Percentiles rank a stretch among this genome's conserved stretches.
phyloP scores from a whole-genome alignment of 2,329 filamentous ascomycete genomes.

The Alternaria sp. region DNA sequence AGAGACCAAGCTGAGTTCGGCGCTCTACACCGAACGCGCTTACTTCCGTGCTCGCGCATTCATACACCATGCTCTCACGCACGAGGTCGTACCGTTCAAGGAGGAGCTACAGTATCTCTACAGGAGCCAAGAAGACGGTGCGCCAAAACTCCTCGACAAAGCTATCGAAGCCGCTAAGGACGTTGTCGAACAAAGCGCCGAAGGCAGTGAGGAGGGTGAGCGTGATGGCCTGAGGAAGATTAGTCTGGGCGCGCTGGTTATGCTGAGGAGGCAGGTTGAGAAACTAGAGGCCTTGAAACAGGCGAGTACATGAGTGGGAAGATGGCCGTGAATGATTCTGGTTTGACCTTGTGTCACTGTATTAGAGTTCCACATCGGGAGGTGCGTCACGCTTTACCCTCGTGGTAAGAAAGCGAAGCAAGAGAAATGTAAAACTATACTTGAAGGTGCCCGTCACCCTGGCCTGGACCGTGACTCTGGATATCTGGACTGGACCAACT shows the following conservation, averaged over 20 bases:
- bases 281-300: constrained; percentile 41
- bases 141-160: constrained; percentile 51
- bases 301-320: neutral
- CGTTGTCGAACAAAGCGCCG: constrained; percentile 49
- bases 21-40: constrained; percentile 61
- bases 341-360: neutral
- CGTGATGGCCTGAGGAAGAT: constrained; percentile 55
- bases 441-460: neutral
- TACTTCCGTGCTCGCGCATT: constrained; percentile 61
- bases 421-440: neutral
- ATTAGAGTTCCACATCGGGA: neutral
- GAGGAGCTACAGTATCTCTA: constrained; percentile 63
- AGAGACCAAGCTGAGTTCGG: constrained; percentile 54
- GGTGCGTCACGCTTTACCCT: neutral
- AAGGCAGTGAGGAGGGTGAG: constrained; percentile 30
- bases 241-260: constrained; percentile 55
- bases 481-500: neutral
- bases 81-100: constrained; percentile 54
- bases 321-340: neutral
- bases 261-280: constrained; percentile 49
- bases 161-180: constrained; percentile 52
- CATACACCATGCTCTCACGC: constrained; percentile 55
- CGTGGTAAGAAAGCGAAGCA: neutral
- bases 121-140: constrained; percentile 37
- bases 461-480: neutral